Base-by-base conservation (phyloP, 352 stramenopile genomes). In the Phytophthora gonapodyides region DNA sequence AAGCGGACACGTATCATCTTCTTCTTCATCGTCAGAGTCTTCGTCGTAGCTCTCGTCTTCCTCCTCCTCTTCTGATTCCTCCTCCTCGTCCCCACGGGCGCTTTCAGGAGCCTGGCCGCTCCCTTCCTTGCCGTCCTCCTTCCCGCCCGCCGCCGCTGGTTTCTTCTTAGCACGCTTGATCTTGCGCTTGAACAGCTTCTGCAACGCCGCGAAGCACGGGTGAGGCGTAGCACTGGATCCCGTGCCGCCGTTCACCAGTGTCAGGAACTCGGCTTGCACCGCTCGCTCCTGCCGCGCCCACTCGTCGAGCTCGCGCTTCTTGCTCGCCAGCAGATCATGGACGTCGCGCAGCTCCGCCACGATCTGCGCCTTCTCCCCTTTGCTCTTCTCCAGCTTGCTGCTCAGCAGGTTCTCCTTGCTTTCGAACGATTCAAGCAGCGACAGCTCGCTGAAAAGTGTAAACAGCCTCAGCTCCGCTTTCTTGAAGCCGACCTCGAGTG, bases 141-240 rank as follows among this genome's bases (percentile, higher is more conserved):
- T 71, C 5, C 50, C 58, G 24, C 30, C 48, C 10, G 34, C 47
- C 0, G 31, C 47, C 3, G 21, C n/a, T 3, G 55, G 60, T 38
- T 87, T 83, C 66, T 95, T 94, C 75, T 98, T 98, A 2, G 75
- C 61, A 7, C 93, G 75, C 57, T 98, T 98, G 52, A 98, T 91
- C 51, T 96, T 97, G 48, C 92, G 87, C 49, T 86, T 88, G 66
- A 97, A 98, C 27, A 98, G 89, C 73, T 97, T 97, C 33, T 94
- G 81, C 21, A 98, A 64, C 35, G 72, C 75, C 10, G 74, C 60
- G 50, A 91, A 84, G 47, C 77, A 89, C 15, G 84, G 75, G 38
- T 96, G 87, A 30, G 73, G 58, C 48, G 71, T 61, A 1, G 57
- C 45, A 36, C 44, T 61, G 15, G 86, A 57, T 31, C 77, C 55